These are phyloP conservation scores for Fagopyrum tataricum DNA, from an alignment of 148 eudicot species.

Conservation along the genomic window DNA sequence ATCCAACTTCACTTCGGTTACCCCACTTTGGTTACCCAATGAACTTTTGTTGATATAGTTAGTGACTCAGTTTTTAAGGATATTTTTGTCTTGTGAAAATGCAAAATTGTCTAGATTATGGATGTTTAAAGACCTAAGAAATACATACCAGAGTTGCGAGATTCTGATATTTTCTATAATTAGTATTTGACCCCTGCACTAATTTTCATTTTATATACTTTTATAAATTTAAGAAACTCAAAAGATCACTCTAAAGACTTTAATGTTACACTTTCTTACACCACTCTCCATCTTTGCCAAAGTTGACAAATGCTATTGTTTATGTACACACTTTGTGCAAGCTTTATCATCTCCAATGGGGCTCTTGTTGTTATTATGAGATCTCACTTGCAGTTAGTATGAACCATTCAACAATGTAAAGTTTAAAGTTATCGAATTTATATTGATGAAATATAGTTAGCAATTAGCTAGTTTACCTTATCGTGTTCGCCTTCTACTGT, in stretches of 20 bases:
- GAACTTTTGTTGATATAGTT: conserved; percentile 10
- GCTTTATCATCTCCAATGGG: background rate
- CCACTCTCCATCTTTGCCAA: background rate
- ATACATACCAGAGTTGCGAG: background rate
- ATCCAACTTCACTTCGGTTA: too few species aligned
- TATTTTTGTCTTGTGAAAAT: background rate
- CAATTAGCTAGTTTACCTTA: background rate
- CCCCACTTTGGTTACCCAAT: too few species aligned
- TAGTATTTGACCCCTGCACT: background rate
- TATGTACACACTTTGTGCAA: background rate
- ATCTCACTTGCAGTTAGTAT: background rate
- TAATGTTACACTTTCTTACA: background rate
- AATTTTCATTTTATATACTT: background rate
- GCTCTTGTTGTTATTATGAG: background rate
- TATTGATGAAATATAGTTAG: background rate
- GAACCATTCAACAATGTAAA: background rate
- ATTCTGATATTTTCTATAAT: background rate
- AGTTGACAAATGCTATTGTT: background rate
- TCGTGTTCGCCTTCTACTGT: background rate
- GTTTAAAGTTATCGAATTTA: background rate
- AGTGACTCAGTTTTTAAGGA: conserved; percentile 6
- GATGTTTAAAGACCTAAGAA: background rate
- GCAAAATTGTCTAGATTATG: conserved; percentile 3
- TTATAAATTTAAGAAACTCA: too few species aligned
- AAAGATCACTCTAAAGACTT: background rate